These are phyloP conservation scores for Dissophora globulifera DNA, from an alignment of 192 early-diverging fungal genomes.

Conservation along the genomic window DNA sequence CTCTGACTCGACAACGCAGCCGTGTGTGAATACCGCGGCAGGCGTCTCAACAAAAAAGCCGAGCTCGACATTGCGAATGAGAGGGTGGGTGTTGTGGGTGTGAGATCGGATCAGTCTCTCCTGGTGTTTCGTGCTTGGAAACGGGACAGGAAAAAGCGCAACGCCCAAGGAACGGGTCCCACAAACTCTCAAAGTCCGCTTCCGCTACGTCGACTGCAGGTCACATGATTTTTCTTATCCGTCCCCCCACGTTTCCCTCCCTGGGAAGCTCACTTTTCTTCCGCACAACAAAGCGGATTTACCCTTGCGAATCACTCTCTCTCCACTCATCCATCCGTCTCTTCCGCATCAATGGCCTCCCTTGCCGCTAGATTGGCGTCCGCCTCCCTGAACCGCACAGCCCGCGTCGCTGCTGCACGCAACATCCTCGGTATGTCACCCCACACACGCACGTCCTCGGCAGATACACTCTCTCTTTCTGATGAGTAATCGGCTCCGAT, in stretches of 20 bases:
- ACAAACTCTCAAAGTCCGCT: too few relatives aligned
- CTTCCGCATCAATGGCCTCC: conserved; percentile 30
- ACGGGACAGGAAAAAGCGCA: too few relatives aligned
- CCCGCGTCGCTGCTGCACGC: conserved; percentile 47
- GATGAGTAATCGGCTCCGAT: too few relatives aligned
- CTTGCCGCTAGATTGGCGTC: conserved; percentile 46
- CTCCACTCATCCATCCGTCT: conserved; percentile 1
- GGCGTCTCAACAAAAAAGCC: conserved; percentile 19
- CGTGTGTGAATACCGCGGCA: not conserved
- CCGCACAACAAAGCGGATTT: not conserved
- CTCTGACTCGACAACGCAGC: not conserved
- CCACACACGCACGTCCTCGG: too few relatives aligned
- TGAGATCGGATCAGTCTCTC: too few relatives aligned
- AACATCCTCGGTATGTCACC: conserved; percentile 48
- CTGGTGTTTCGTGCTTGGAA: too few relatives aligned
- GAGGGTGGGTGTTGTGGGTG: not conserved
- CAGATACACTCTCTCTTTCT: not conserved
- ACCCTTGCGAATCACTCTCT: not conserved
- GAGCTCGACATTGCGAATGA: conserved; percentile 14
- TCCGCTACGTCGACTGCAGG: too few relatives aligned
- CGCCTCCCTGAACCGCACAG: conserved; percentile 38
- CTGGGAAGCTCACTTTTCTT: too few relatives aligned
- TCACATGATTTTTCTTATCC: too few relatives aligned
- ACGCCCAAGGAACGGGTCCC: too few relatives aligned
- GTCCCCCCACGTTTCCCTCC: too few relatives aligned